Conservation (phyloP, 2,329 filamentous ascomycete species). For the Aureobasidium namibiae region DNA sequence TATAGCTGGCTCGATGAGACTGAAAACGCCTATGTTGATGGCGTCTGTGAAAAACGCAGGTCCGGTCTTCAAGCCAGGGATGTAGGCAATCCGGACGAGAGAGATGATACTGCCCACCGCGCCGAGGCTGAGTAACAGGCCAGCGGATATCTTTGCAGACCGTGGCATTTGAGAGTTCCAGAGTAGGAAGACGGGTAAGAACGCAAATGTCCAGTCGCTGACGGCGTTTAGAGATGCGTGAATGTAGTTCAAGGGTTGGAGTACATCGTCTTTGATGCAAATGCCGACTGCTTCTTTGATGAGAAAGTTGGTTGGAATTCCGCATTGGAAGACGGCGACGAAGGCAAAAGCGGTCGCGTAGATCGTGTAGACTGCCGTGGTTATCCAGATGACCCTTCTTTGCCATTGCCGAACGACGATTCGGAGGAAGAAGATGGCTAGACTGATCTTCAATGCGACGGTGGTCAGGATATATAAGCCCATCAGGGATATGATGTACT, state of each 20-base stretch:
- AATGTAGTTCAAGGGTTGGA: conserved; percentile 14
- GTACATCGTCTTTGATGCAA: not conserved
- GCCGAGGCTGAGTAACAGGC: conserved; percentile 33
- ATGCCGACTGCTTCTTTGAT: not conserved
- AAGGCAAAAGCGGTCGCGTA: conserved; percentile 28
- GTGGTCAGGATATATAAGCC: conserved; percentile 32
- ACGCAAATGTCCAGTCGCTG: conserved; percentile 28
- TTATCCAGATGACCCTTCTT: conserved; percentile 20
- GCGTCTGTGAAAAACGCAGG: conserved; percentile 20
- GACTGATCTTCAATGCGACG: conserved; percentile 36
- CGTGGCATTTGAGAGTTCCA: conserved; percentile 23
- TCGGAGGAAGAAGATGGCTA: conserved; percentile 38
- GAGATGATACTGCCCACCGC: conserved; percentile 20
- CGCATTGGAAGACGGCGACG: conserved; percentile 15
- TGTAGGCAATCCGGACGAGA: conserved; percentile 20
- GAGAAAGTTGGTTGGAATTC: conserved; percentile 3
- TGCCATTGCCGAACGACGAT: conserved; percentile 34
- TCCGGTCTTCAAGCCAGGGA: conserved; percentile 16
- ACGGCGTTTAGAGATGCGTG: conserved; percentile 27
- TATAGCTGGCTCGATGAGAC: conserved; percentile 25
- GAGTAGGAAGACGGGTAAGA: conserved; percentile 25
- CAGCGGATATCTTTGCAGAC: conserved; percentile 33
- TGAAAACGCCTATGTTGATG: conserved; percentile 23
- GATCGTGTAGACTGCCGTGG: conserved; percentile 22
- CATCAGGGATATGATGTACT: conserved; percentile 27